These are phyloP conservation scores for Verticillium nubilum DNA, from an alignment of 2,329 filamentous ascomycete species.

Conservation along the genomic window DNA sequence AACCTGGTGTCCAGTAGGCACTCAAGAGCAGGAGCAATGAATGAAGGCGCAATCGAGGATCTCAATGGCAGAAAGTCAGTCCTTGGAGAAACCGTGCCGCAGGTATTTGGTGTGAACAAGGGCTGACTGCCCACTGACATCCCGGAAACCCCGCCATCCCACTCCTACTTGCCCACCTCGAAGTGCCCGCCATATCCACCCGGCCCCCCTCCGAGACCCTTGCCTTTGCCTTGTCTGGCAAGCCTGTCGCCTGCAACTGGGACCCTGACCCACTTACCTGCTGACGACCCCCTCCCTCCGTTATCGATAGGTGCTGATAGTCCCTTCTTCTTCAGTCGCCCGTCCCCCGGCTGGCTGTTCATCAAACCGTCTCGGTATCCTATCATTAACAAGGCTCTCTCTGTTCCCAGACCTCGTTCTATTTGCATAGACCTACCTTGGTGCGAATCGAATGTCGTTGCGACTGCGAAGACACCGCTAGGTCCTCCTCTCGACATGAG, in stretches of 20 bases:
- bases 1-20: background rate
- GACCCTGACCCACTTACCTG: constrained; percentile 1
- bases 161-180: background rate
- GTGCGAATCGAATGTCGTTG: background rate
- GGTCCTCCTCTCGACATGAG: background rate
- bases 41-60: background rate
- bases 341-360: background rate
- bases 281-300: background rate
- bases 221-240: background rate
- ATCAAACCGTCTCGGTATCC: background rate
- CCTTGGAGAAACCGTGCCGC: background rate
- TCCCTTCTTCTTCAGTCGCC: background rate
- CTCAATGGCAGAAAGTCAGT: too few relatives aligned
- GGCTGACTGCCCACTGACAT: background rate
- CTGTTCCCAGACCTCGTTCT: background rate
- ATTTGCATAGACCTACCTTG: background rate
- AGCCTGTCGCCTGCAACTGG: background rate
- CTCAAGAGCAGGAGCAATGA: background rate
- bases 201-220: background rate
- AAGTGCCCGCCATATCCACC: background rate
- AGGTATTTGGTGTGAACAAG: background rate
- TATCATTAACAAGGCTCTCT: background rate
- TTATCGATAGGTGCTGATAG: constrained; percentile 1
- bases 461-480: background rate
- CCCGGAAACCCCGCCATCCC: background rate